These are phyloP conservation scores for Coemansia sp. DNA, from an alignment of 192 early-diverging fungal genomes.

Conservation along the genomic window DNA sequence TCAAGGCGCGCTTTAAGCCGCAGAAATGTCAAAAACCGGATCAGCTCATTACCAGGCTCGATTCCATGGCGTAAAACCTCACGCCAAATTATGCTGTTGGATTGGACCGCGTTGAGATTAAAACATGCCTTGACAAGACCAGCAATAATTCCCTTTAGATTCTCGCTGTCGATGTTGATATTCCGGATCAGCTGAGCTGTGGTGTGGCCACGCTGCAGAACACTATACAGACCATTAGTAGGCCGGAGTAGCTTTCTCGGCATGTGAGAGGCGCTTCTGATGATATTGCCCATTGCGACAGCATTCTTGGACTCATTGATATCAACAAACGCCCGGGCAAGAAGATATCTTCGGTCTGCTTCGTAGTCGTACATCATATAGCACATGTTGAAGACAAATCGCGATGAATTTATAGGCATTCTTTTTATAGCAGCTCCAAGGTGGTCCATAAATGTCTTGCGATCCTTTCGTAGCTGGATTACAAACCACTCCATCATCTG, in stretches of 20 bases:
- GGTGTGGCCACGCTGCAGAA: background rate
- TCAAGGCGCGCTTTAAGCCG: constrained; percentile 13
- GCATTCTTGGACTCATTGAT: background rate
- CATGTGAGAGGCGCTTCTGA: background rate
- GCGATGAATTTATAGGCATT: background rate
- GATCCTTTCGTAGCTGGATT: background rate
- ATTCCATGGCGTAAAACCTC: constrained; percentile 39
- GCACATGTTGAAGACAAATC: background rate
- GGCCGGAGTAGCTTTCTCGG: background rate
- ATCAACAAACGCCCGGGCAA: background rate
- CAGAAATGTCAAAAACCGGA: constrained; percentile 20
- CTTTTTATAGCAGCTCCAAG: background rate
- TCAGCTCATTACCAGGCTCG: constrained; percentile 12
- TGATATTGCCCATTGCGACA: background rate
- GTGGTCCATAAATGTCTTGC: constrained; percentile 4
- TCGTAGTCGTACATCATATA: background rate
- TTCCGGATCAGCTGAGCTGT: constrained; percentile 2
- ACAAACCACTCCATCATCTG: background rate
- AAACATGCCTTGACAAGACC: background rate
- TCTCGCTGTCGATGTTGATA: background rate
- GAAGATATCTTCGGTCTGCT: constrained; percentile 2
- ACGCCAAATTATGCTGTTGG: constrained; percentile 31
- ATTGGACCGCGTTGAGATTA: constrained; percentile 12
- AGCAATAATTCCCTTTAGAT: background rate
- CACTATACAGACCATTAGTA: background rate